Base-by-base conservation (phyloP, 345 rosid species). In the Melaleuca alternifolia region DNA sequence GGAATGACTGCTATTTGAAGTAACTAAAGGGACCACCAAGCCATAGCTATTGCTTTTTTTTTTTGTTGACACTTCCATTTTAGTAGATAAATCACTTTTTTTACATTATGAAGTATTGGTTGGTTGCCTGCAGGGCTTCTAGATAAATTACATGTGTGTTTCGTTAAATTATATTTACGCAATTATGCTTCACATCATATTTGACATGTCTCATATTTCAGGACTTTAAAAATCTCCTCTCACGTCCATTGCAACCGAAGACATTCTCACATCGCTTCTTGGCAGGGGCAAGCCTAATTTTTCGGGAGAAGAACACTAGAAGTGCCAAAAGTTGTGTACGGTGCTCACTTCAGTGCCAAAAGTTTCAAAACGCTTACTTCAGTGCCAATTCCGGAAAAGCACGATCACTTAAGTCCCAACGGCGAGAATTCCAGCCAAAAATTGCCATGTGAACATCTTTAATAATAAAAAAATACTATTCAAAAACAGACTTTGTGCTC, bases 221-320 rank as follows among this genome's bases (percentile, higher is more conserved):
- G 99, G 98, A 96, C 87, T 97, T 97, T 84, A 93, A 90, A 88
- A 61, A 84, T 30, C 86, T 92, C 33, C 92, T 97, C 90, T 93
- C 98, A 85, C 91, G 86, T 59, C 99, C 98, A 13, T 89, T 97
- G 92, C 97, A 93, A 88, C 99, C 98, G 33, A 95, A 91, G 83
- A 89, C 95, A 85, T 95, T 97, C 92, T 97, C 99, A 50, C 94
- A 90, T 89, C 95, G 95, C 82, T 97, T 92, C 91, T 94, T 93
- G 89, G 96, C 99, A 7, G 99, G 97, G 95, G 99, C 95, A 92
- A 89, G 81, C 79, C 48, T 71, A 33, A n/a, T n/a, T 41, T 41
- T 41, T 41, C 41, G 41, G 41, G 41, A 4, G 2, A 41, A 41
- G 41, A 41, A 41, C 41, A 41, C 41, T 2, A 41, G 41, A 41